These are phyloP conservation scores for Juncus effusus DNA, from an alignment of 176 grass and related monocot genomes.

Conservation along the genomic window DNA sequence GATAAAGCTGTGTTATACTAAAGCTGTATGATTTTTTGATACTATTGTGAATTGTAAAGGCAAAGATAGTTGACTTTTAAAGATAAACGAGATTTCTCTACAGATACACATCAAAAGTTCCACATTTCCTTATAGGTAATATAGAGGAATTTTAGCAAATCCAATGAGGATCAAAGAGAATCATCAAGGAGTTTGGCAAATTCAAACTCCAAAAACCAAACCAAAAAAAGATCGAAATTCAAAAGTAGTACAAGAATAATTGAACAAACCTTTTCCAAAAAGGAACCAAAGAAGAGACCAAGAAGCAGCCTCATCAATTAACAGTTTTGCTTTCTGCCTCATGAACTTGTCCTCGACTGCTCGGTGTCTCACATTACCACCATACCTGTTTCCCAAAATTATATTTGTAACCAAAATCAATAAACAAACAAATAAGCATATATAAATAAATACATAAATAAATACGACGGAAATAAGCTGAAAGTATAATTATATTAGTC, in stretches of 20 bases:
- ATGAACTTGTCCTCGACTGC: constrained; percentile 78
- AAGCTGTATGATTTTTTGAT: too few species aligned
- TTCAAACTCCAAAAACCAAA: not conserved
- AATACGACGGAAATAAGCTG: not conserved
- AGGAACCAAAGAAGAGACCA: constrained; percentile 99
- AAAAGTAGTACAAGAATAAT: constrained; percentile 6
- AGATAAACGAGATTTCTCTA: too few species aligned
- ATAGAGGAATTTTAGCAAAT: constrained; percentile 1
- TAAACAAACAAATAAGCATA: too few species aligned
- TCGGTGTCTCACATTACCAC: constrained; percentile 51
- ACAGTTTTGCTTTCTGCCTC: constrained; percentile 77
- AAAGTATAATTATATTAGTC: not conserved
- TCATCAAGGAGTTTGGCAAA: not conserved
- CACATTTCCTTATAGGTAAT: not conserved
- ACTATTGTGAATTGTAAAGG: too few species aligned
- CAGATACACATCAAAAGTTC: too few species aligned
- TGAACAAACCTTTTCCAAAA: constrained; percentile 75
- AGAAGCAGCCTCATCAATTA: constrained; percentile 92
- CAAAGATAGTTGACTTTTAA: too few species aligned
- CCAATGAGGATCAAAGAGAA: not conserved
- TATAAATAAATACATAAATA: too few species aligned
- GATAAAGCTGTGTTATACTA: not conserved
- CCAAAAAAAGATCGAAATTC: constrained; percentile 3
- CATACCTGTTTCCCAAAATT: constrained; percentile 40
- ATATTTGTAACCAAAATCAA: constrained; percentile 24